phyloP scores from a whole-genome alignment of 768 basidiomycete species.

The Agrocybe praecox region DNA sequence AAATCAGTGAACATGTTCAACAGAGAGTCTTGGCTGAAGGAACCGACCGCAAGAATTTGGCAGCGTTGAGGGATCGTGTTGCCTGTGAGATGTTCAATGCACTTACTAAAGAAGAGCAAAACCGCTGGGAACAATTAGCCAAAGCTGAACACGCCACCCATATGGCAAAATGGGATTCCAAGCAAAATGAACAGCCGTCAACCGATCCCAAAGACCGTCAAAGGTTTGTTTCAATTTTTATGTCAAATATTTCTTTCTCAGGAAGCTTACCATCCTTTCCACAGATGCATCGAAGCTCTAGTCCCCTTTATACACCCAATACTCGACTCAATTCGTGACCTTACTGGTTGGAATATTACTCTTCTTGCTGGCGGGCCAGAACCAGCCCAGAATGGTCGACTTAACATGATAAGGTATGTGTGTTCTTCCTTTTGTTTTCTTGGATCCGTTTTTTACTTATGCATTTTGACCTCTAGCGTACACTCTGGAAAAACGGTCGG shows the following conservation, averaged over 20 bases:
- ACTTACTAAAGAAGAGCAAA: background rate
- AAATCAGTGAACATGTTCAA: too few species aligned
- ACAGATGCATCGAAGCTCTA: background rate
- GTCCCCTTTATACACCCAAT: background rate
- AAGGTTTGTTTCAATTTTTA: background rate
- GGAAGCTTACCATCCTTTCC: background rate
- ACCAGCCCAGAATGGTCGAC: background rate
- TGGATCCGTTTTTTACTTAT: background rate
- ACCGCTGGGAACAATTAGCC: background rate
- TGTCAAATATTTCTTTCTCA: background rate
- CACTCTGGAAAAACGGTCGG: constrained; percentile 1
- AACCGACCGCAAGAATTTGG: background rate
- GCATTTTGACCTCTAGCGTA: background rate
- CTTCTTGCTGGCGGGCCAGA: constrained; percentile 5
- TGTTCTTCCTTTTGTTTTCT: background rate
- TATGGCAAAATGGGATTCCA: background rate
- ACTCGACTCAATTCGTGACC: background rate
- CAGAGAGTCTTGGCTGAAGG: too few species aligned
- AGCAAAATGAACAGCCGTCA: background rate
- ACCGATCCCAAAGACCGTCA: background rate
- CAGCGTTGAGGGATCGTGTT: background rate
- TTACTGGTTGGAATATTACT: constrained; percentile 1
- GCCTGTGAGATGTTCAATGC: background rate
- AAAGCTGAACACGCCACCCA: background rate
- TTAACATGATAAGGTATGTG: constrained; percentile 2